phyloP scores from a whole-genome alignment of 306 rosid genomes.

The Pyrus bretschneideri region DNA sequence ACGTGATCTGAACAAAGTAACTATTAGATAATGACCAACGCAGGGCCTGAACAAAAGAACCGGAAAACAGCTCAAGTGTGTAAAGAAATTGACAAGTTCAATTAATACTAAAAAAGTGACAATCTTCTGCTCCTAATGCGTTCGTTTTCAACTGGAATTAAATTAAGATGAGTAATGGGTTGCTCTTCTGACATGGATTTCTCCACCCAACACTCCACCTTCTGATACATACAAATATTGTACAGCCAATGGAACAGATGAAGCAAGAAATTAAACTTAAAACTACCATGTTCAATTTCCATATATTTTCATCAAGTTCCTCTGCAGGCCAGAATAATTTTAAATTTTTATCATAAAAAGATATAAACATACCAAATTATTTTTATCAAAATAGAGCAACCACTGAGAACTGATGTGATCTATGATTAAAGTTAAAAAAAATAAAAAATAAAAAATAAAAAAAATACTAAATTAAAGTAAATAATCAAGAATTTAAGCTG shows the following conservation, averaged over 20 bases:
- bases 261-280: neutral
- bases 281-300: neutral
- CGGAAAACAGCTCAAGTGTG: neutral
- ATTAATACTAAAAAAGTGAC: too few relatives aligned
- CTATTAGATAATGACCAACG: constrained; percentile 11
- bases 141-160: neutral
- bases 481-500: neutral
- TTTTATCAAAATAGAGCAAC: neutral
- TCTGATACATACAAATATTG: neutral
- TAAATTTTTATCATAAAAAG: neutral
- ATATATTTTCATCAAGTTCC: neutral
- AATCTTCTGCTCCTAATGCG: neutral
- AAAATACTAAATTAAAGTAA: neutral
- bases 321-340: neutral
- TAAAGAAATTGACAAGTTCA: too few relatives aligned
- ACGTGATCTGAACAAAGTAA: constrained; percentile 64
- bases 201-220: neutral
- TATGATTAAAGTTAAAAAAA: neutral
- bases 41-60: neutral
- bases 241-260: neutral
- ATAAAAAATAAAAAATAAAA: neutral
- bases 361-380: neutral
- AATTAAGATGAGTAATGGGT: neutral
- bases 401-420: neutral
- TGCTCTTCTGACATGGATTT: neutral